phyloP scores from a whole-genome alignment of 139 green algal genomes.

The Chlorella sp. region DNA sequence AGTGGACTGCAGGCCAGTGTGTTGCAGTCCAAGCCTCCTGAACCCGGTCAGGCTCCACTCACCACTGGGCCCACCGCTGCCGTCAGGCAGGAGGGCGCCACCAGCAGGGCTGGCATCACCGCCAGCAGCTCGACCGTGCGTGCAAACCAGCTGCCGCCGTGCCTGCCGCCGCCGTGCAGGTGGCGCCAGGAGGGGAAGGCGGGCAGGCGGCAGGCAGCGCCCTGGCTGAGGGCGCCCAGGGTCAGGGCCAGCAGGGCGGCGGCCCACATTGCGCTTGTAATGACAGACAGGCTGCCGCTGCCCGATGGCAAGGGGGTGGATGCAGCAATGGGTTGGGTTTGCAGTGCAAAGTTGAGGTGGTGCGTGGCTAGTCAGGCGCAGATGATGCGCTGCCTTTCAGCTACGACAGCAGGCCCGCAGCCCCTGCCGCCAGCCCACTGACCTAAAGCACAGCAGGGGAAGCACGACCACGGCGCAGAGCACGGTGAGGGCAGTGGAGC shows the following conservation, averaged over 20 bases:
- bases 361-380: not conserved
- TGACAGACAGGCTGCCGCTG: not conserved
- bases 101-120: not conserved
- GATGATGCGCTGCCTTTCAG: no score
- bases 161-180: slow-evolving; percentile 2
- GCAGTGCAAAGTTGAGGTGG: not conserved
- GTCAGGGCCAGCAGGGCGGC: not conserved
- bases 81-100: not conserved
- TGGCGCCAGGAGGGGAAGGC: not conserved
- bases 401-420: not conserved
- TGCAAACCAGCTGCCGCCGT: not conserved
- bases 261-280: not conserved
- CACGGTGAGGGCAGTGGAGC: not conserved
- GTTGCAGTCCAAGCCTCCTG: not conserved
- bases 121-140: not conserved
- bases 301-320: not conserved
- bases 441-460: slow-evolving; percentile 1
- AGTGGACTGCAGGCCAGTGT: not conserved
- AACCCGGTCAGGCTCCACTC: not conserved
- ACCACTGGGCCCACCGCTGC: not conserved
- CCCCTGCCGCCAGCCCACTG: not conserved
- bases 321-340: not conserved
- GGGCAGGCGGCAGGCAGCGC: not conserved
- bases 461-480: not conserved
- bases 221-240: not conserved